These are phyloP conservation scores for Talaromyces sp. DNA, from an alignment of 2,329 filamentous ascomycete genomes.

Conservation along the genomic window DNA sequence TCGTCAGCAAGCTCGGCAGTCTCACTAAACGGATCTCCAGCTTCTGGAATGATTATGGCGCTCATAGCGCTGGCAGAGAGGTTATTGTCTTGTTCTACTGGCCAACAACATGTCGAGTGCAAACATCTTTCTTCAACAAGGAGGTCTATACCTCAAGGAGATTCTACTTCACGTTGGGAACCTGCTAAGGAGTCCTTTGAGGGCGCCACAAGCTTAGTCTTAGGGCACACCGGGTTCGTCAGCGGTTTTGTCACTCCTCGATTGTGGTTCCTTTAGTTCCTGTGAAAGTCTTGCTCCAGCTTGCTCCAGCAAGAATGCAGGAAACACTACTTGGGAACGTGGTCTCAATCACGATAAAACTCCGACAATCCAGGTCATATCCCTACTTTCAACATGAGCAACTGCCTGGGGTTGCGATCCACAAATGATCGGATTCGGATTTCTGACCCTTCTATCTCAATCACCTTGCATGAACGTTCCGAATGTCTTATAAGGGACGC, in stretches of 20 bases:
- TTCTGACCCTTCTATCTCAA: background rate
- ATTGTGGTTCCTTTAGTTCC: background rate
- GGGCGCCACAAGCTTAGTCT: background rate
- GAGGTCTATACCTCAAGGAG: background rate
- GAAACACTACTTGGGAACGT: background rate
- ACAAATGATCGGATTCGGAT: background rate
- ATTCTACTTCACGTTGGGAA: background rate
- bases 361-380: background rate
- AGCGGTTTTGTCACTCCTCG: too few species aligned
- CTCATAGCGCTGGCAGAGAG: background rate
- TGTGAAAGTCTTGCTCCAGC: background rate
- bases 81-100: background rate
- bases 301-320: background rate
- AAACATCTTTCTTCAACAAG: background rate
- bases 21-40: conserved; percentile 22
- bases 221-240: background rate
- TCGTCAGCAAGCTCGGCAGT: conserved; percentile 36
- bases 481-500: background rate
- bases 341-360: background rate
- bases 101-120: background rate
- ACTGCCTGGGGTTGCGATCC: background rate
- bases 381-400: background rate
- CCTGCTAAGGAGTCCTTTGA: background rate
- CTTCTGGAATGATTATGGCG: too few species aligned
- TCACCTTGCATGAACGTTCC: background rate